These are phyloP conservation scores for Botrytis deweyae DNA, from an alignment of 2,329 filamentous ascomycete genomes.

Conservation along the genomic window DNA sequence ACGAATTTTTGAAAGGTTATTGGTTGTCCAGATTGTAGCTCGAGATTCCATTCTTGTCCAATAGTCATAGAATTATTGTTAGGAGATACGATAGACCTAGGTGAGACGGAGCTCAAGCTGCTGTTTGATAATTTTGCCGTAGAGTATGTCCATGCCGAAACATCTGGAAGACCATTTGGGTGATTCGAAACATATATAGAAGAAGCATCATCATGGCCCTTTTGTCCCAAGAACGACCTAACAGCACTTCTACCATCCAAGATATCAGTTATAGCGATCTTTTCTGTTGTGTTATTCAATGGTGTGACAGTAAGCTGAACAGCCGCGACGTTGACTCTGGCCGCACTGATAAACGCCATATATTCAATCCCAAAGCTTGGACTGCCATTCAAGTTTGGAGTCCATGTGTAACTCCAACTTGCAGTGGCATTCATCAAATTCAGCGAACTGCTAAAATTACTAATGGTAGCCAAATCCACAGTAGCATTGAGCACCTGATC, in stretches of 20 bases:
- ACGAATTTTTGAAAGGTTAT: constrained; percentile 60
- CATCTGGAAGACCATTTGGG: constrained; percentile 56
- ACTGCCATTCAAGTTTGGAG: constrained; percentile 42
- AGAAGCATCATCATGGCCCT: constrained; percentile 45
- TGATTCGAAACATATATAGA: constrained; percentile 59
- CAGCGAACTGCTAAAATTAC: constrained; percentile 60
- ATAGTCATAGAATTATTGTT: constrained; percentile 59
- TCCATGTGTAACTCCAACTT: constrained; percentile 24
- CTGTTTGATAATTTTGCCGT: constrained; percentile 40
- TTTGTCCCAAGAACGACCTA: constrained; percentile 55
- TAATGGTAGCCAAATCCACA: constrained; percentile 55
- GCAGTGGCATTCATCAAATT: constrained; percentile 19
- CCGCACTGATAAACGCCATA: constrained; percentile 37
- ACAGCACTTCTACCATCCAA: constrained; percentile 62
- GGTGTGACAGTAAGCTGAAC: constrained; percentile 23
- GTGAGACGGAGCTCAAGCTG: constrained; percentile 40
- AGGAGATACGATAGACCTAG: constrained; percentile 29
- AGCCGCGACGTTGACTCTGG: constrained; percentile 25
- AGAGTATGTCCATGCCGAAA: constrained; percentile 57
- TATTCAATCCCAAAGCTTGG: constrained; percentile 62
- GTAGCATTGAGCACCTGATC: constrained; percentile 57
- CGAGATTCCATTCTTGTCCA: constrained; percentile 53
- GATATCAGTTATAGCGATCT: constrained; percentile 57
- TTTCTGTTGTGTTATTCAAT: constrained; percentile 28
- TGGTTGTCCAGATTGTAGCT: constrained; percentile 50